Percentiles rank a stretch among this genome's conserved stretches.
phyloP scores from a whole-genome alignment of 2,329 filamentous ascomycete species.

The Diaporthe eres region DNA sequence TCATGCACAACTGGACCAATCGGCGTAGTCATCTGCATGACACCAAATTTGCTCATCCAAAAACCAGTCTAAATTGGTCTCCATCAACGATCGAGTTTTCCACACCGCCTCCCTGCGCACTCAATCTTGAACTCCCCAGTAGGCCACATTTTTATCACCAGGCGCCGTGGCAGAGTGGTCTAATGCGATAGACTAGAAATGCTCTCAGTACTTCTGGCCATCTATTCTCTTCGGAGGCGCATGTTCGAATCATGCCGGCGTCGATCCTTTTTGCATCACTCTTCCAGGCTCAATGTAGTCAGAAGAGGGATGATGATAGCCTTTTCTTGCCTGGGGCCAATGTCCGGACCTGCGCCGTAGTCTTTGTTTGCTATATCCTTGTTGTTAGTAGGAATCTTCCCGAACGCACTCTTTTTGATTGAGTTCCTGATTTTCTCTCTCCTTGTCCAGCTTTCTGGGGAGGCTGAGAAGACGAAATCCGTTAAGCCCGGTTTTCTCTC shows the following conservation, averaged over 20 bases:
- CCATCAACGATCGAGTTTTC: background rate
- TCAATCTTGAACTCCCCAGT: background rate
- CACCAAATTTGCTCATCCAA: background rate
- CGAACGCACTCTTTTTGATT: background rate
- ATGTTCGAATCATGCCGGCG: constrained; percentile 35
- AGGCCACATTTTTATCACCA: background rate
- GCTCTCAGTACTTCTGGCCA: background rate
- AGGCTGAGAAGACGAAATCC: too few species aligned
- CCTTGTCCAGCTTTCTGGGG: too few species aligned
- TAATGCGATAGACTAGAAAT: constrained; percentile 34
- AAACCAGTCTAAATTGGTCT: background rate
- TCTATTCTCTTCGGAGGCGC: constrained; percentile 34
- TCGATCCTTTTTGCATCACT: background rate
- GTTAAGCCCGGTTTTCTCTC: too few species aligned
- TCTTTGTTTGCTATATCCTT: background rate
- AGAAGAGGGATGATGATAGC: background rate
- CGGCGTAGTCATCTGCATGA: background rate
- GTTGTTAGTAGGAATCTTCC: background rate
- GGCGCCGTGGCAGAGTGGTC: constrained; percentile 34
- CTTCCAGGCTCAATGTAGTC: background rate
- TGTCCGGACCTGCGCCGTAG: background rate
- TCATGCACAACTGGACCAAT: background rate
- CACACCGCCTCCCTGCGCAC: background rate
- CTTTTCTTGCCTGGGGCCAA: background rate
- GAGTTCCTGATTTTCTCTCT: background rate